phyloP scores from a whole-genome alignment of 139 green algal species.

The Chlorella vulgaris region DNA sequence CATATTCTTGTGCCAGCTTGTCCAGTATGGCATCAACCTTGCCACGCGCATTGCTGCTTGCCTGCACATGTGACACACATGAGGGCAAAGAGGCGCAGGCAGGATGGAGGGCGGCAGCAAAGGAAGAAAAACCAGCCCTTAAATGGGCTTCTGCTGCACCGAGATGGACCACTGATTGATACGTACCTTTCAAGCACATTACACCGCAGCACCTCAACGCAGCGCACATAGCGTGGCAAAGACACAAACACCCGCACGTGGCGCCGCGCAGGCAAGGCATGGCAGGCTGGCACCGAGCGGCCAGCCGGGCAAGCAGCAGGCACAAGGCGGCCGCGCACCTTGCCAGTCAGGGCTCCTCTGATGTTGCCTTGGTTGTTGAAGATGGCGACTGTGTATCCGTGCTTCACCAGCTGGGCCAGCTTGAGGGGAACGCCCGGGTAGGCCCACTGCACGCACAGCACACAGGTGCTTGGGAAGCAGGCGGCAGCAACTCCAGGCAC shows the following conservation, averaged over 20 bases:
- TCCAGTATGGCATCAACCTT: background rate
- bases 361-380: background rate
- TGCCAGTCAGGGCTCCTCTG: background rate
- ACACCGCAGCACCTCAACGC: too few relatives aligned
- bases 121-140: background rate
- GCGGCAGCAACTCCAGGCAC: background rate
- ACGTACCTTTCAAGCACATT: too few relatives aligned
- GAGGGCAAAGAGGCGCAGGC: background rate
- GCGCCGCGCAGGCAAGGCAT: too few relatives aligned
- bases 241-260: too few relatives aligned
- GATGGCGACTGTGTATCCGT: background rate
- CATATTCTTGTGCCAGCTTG: background rate
- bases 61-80: background rate
- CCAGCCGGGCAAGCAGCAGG: background rate
- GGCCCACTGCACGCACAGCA: background rate
- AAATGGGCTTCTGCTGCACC: background rate
- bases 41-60: background rate
- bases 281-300: too few relatives aligned
- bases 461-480: background rate
- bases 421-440: background rate
- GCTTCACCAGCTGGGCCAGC: background rate
- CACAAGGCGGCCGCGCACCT: background rate
- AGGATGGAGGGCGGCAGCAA: background rate
- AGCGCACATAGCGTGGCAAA: too few relatives aligned
- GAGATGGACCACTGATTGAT: too few relatives aligned